Evolutionary conservation across 169 alveolate species (phyloP).

Genomic region (Theileria annulata): DNA sequence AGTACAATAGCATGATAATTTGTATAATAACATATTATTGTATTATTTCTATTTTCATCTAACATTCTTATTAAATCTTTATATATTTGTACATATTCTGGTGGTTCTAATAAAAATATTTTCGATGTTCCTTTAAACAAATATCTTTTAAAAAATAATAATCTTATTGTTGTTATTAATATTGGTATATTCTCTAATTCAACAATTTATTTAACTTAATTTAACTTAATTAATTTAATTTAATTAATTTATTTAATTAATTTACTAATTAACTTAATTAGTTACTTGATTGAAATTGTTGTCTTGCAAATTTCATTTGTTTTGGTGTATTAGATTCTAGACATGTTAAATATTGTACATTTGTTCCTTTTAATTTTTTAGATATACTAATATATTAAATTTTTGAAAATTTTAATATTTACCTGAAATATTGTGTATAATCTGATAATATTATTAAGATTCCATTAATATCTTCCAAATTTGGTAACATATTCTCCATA

Average conservation of each 20-base stretch:
- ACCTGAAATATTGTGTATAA: constrained; percentile 66
- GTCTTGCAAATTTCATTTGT: constrained; percentile 60
- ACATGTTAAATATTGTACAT: constrained; percentile 55
- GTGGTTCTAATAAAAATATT: constrained; percentile 69
- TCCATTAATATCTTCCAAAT: constrained; percentile 45
- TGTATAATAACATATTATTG: constrained; percentile 72
- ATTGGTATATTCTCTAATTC: constrained; percentile 50
- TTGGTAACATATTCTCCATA: constrained; percentile 48
- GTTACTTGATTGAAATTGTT: constrained; percentile 57
- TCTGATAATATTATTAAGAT: constrained; percentile 54
- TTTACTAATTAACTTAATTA: too few relatives aligned
- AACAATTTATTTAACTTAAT: neutral
- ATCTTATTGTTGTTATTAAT: constrained; percentile 68
- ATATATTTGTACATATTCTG: constrained; percentile 70
- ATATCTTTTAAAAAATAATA: constrained; percentile 74
- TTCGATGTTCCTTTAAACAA: constrained; percentile 72
- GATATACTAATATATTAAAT: constrained; percentile 23
- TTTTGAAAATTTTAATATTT: neutral
- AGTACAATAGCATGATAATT: constrained; percentile 69
- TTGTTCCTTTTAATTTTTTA: constrained; percentile 38
- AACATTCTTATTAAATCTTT: constrained; percentile 43
- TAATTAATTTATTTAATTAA: too few relatives aligned
- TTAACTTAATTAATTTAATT: too few relatives aligned
- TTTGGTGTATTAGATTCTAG: constrained; percentile 53
- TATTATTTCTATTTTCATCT: constrained; percentile 27